Base-by-base conservation (phyloP, 1,284 basidiomycete species). In the Rhodotorula sp. region DNA sequence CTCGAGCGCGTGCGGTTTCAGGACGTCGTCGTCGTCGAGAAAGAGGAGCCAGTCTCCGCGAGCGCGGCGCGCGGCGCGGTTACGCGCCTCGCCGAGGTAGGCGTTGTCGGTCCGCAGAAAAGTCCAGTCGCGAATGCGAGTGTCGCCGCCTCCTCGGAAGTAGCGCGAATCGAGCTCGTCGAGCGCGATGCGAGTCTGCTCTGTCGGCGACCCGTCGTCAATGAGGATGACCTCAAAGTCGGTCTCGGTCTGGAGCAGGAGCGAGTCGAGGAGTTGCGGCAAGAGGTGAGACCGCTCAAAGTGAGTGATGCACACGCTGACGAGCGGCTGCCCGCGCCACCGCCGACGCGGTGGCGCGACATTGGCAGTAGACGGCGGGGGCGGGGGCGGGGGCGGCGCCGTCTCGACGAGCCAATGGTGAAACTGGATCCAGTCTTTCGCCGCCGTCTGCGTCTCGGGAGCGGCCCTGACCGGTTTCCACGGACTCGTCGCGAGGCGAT, bases 11-110 rank as follows among this genome's bases (percentile, higher is more conserved):
- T 76, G 67, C 1, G 68, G 72, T 50, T 76, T 76, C 54, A 76
- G 66, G 5, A 76, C 74, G 54, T 76, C 74, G 64, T 76, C 74
- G 58, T 76, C 74, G 66, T 76, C 74, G 47, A 76, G 69, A 64
- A 76, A 76, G 50, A 76, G 68, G 14, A 74, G 60, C 59, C 67
- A 76, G 1, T 63, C 45, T 15, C 60, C 60, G 10, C 57, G 56
- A 2, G 74, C 60, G 7, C 19, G 5, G 4, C 52, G 38, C 0
- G 72, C 72, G 5, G 69, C 74, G 23, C 64, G 54, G 19, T 76
- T 74, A 26, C 74, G 67, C 4, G 74, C 72, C 52, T 74, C 74
- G 60, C 74, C 74, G 56, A 76, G 68, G 56, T 76, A 76, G 15
- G 68, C 62, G 64, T 76, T 76, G 31, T 31, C 5, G 66, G 47